Percentiles rank a stretch among this genome's conserved stretches.
These are phyloP conservation scores for Morella rubra DNA, from an alignment of 306 rosid species.

Conservation along the genomic window DNA sequence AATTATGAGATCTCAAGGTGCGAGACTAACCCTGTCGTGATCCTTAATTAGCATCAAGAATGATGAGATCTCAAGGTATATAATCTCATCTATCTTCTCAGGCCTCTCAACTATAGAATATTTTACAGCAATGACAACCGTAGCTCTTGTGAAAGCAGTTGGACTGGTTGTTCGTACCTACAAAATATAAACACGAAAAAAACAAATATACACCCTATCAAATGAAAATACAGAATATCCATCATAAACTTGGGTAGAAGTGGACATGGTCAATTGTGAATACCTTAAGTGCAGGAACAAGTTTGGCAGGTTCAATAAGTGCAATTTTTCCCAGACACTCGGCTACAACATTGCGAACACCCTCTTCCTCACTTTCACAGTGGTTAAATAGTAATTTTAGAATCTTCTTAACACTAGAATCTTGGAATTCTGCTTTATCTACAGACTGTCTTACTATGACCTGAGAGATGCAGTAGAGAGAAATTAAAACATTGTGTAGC, in stretches of 20 bases:
- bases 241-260: constrained; percentile 23
- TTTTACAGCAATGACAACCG: constrained; percentile 97
- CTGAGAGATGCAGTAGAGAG: constrained; percentile 41
- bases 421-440: constrained; percentile 93
- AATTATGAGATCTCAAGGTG: not conserved
- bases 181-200: constrained; percentile 19
- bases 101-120: constrained; percentile 97
- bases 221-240: constrained; percentile 11
- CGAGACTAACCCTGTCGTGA: constrained; percentile 73
- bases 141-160: constrained; percentile 96
- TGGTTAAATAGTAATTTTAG: constrained; percentile 91
- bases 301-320: constrained; percentile 92
- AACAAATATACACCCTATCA: constrained; percentile 19
- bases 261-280: constrained; percentile 9
- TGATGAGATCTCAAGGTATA: constrained; percentile 90
- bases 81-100: constrained; percentile 92
- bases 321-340: constrained; percentile 99
- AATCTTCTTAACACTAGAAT: constrained; percentile 94
- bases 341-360: constrained; percentile 97
- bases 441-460: constrained; percentile 96
- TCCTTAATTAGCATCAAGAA: constrained; percentile 98
- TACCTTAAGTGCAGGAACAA: constrained; percentile 98
- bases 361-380: constrained; percentile 99
- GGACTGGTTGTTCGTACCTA: constrained; percentile 87
- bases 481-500: constrained; percentile 15